A percentile compares a stretch with the other conserved stretches of the same genome.
These are phyloP conservation scores for Lecanosticta acicola DNA, from an alignment of 2,329 filamentous ascomycete species.

Conservation along the genomic window DNA sequence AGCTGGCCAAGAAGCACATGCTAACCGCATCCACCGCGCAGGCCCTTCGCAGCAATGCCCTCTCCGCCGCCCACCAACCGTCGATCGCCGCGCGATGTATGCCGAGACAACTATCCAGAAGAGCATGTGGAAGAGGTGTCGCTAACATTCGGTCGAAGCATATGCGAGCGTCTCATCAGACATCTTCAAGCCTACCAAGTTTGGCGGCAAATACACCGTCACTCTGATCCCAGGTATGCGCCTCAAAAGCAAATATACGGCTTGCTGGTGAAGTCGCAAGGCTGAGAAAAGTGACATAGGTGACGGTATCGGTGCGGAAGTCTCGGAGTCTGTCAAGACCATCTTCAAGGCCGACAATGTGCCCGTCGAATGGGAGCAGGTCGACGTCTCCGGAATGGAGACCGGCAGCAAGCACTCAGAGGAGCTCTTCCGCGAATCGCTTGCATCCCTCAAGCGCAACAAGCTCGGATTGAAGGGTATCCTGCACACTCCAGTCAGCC, in stretches of 20 bases:
- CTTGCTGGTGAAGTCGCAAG: slow-evolving; percentile 15
- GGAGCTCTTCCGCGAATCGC: slow-evolving; percentile 90
- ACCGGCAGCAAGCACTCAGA: slow-evolving; percentile 81
- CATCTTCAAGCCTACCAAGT: slow-evolving; percentile 99
- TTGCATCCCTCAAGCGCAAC: slow-evolving; percentile 93
- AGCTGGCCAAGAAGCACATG: neutral
- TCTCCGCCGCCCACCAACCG: slow-evolving; percentile 40
- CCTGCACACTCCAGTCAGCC: slow-evolving; percentile 92
- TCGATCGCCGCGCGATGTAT: slow-evolving; percentile 52
- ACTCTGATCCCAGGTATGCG: slow-evolving; percentile 84
- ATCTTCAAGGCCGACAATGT: slow-evolving; percentile 99
- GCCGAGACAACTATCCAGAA: slow-evolving; percentile 24
- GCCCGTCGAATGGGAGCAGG: slow-evolving; percentile 96
- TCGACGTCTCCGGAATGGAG: slow-evolving; percentile 89
- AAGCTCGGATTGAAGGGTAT: slow-evolving; percentile 99
- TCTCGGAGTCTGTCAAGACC: slow-evolving; percentile 96
- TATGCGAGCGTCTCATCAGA: slow-evolving; percentile 84
- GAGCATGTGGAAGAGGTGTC: slow-evolving; percentile 13
- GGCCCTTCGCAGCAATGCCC: slow-evolving; percentile 52
- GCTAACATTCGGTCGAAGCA: slow-evolving; percentile 32
- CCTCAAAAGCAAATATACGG: slow-evolving; percentile 20
- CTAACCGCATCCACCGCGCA: slow-evolving; percentile 28
- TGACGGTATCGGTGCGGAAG: slow-evolving; percentile 96
- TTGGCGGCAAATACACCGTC: slow-evolving; percentile 98
- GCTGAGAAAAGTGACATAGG: slow-evolving; percentile 38